Base-by-base conservation (phyloP, 2,329 filamentous ascomycete genomes). In the Colletotrichum destructivum region DNA sequence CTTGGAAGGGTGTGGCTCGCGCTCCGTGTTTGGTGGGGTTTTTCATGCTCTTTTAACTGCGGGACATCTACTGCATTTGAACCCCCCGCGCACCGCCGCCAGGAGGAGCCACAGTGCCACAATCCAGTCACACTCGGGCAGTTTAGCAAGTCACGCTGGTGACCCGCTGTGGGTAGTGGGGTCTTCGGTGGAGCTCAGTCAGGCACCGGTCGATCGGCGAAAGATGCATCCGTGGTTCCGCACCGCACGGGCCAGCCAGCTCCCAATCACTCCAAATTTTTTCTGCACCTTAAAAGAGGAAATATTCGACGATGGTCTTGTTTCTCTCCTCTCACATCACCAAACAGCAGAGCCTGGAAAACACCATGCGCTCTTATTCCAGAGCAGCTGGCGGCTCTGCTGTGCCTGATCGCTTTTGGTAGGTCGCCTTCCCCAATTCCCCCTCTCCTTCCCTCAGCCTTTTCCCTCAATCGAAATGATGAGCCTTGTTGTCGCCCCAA, bases 401-500 rank as follows among this genome's bases (percentile, higher is more conserved):
- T 55, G 38, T 35, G 12, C 2, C 38, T 3, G 46, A 49, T 42
- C 64, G 65, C 49, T n/a, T 57, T 23, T 75, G 74, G 74, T 76
- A 75, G 61, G 75, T 67, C 35, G 8, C 13, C 13, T 44, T 51
- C 26, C 7, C 16, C 1, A 2, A 13, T 2, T 51, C n/a, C 18
- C 35, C 6, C 38, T 12, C 44, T 12, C 44, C 38, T 69, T 78
- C 79, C 21, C 38, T 15, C n/a, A 3, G 11, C 52, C 35, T 4
- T 18, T n/a, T 9, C 16, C 52, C 52, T 12, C 8, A 15, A 55
- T 65, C 66, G 62, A 73, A 76, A 80, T 85, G 83, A 85, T 82
- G 84, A 85, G 76, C 80, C 80, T 80, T 78, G 83, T 84, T 85
- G 84, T 85, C 84, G 84, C 84, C 84, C 84, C 84, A 85, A 84